Percentiles rank a stretch among this genome's conserved stretches.
phyloP scores from a whole-genome alignment of 2,329 filamentous ascomycete species.

The Ophiostoma pallidulum region DNA sequence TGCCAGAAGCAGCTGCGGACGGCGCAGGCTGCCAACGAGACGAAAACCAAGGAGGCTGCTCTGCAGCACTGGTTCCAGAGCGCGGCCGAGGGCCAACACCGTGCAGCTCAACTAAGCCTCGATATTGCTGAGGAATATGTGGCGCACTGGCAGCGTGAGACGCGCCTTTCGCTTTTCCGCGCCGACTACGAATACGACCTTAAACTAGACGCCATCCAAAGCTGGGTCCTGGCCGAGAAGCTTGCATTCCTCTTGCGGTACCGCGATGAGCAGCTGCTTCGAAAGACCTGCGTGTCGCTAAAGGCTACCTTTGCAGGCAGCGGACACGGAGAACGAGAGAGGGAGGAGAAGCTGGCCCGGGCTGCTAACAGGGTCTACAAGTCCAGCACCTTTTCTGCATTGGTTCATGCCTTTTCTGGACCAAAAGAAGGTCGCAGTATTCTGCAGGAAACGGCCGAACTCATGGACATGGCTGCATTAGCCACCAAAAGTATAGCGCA shows the following conservation, averaged over 20 bases:
- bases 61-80: conserved; percentile 3
- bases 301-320: neutral
- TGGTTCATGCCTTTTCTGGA: neutral
- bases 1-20: conserved; percentile 9
- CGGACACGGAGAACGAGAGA: neutral
- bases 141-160: conserved; percentile 22
- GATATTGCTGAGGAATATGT: conserved; percentile 16
- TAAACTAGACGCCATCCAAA: conserved; percentile 17
- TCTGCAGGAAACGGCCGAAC: neutral
- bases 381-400: neutral
- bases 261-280: conserved; percentile 15
- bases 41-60: neutral
- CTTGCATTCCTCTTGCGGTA: conserved; percentile 20
- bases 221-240: conserved; percentile 23
- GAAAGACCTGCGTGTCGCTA: neutral
- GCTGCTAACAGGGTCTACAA: conserved; percentile 8
- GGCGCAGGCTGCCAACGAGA: neutral
- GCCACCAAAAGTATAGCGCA: neutral
- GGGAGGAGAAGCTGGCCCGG: neutral
- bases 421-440: neutral
- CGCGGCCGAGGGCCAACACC: neutral
- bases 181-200: conserved; percentile 14
- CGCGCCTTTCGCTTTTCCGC: conserved; percentile 18
- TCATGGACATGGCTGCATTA: neutral
- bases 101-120: conserved; percentile 3